These are phyloP conservation scores for Priceomyces carsonii DNA, from an alignment of 805 yeast genomes.

Conservation along the genomic window DNA sequence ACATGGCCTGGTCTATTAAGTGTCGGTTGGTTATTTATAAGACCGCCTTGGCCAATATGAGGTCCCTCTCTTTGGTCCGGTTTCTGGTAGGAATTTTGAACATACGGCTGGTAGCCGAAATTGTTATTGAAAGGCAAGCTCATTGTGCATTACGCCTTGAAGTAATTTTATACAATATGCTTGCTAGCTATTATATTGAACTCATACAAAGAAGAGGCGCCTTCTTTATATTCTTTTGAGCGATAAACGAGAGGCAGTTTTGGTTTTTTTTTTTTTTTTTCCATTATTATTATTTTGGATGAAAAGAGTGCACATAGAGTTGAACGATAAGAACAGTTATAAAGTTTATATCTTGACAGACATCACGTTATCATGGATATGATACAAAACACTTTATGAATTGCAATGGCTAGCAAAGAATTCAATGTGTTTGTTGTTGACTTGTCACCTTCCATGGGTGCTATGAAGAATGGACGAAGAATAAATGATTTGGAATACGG, in stretches of 20 bases:
- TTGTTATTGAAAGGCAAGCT: conserved; percentile 8
- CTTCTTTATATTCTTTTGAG: too few species aligned
- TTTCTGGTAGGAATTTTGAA: conserved; percentile 6
- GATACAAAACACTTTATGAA: too few species aligned
- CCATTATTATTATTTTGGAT: too few species aligned
- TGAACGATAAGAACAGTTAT: too few species aligned
- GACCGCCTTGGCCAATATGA: not conserved
- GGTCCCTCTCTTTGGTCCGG: conserved; percentile 5
- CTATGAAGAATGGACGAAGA: conserved; percentile 38
- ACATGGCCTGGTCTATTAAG: conserved; percentile 2
- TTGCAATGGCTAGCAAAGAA: conserved; percentile 36
- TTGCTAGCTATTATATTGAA: too few species aligned
- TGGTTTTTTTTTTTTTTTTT: not conserved
- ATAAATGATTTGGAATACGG: conserved; percentile 42
- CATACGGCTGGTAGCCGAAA: conserved; percentile 8
- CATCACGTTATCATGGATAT: too few species aligned
- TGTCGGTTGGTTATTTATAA: not conserved
- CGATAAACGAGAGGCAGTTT: not conserved
- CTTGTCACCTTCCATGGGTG: conserved; percentile 45
- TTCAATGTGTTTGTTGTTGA: conserved; percentile 53
- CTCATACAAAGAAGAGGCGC: too few species aligned
- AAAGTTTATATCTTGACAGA: too few species aligned
- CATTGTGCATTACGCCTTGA: too few species aligned
- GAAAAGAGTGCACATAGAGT: too few species aligned
- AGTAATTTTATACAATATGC: too few species aligned